Base-by-base conservation (phyloP, 2,329 filamentous ascomycete genomes). In the Sporothrix globosa region DNA sequence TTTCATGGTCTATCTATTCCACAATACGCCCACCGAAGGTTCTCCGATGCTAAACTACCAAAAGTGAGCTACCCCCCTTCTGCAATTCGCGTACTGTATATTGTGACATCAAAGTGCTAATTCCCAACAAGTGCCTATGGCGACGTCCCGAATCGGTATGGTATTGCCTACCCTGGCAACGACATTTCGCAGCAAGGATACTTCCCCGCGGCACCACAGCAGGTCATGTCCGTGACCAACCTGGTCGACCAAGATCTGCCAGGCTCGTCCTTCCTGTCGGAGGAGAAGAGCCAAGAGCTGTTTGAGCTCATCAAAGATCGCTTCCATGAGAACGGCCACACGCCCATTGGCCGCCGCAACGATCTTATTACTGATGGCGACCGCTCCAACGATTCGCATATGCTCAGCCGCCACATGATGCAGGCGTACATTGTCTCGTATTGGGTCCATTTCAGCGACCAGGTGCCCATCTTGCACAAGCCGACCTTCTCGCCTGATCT, bases 371-470 rank as follows among this genome's bases (percentile, higher is more conserved):
- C 97, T 70, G 89, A 93, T 39, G 95, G 94, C 17, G 89, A 97
- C 76, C 87, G 91, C 68, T 87, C 89, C 67, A 82, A 87, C 44
- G 85, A 87, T 68, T 81, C 82, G 30, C 88, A 90, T 72, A 86
- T 90, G 83, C 82, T 98, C 73, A 97, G 95, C 79, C 85, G 94
- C 76, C 89, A 91, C 76, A 97, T 97, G 92, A 96, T 98, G 91
- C 93, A 97, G 80, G 91, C 90, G 3, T 98, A 97, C 77, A 93
- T 97, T 74, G 87, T 90, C 13, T 97, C 93, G 1, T 99, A 96
- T 79, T 99, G 96, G 96, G 86, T 91, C 68, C 91, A 97, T 79
- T 97, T 97, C 77, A 96, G 96, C 79, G 91, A 94, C 69, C 96
- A 98, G 78, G 85, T 98, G 73, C 96, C 96, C 1, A 97, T 99